Conservation (phyloP, 257 asterid genomes). For the Ligustrum vulgare region DNA sequence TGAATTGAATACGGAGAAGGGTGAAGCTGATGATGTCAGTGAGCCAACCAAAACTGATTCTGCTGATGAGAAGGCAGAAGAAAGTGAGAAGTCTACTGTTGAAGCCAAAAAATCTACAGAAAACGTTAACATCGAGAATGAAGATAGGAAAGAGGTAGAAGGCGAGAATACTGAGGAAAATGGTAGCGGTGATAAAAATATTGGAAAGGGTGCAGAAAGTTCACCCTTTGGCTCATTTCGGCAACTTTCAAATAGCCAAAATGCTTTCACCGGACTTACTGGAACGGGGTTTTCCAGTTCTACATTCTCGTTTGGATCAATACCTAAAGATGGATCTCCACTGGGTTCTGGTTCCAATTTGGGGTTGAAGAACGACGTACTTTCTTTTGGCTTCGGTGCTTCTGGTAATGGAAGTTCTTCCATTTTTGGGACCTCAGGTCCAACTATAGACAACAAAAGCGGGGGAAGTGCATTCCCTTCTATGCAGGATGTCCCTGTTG, state of each 20-base stretch:
- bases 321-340: constrained; percentile 41
- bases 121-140: constrained; percentile 32
- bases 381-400: constrained; percentile 48
- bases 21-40: constrained; percentile 16
- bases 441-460: constrained; percentile 32
- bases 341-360: too few species aligned
- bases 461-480: constrained; percentile 52
- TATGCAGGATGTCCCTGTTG: constrained; percentile 59
- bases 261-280: constrained; percentile 84
- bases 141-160: constrained; percentile 31
- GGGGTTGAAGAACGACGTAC: constrained; percentile 27
- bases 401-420: constrained; percentile 37
- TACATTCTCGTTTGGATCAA: constrained; percentile 75
- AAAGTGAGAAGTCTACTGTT: constrained; percentile 24
- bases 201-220: constrained; percentile 48
- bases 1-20: constrained; percentile 31
- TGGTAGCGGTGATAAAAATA: constrained; percentile 32
- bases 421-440: constrained; percentile 35
- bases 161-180: constrained; percentile 36
- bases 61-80: constrained; percentile 37
- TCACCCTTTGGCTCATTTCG: constrained; percentile 73
- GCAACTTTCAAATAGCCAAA: constrained; percentile 74
- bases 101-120: constrained; percentile 33
- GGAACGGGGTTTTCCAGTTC: constrained; percentile 84
- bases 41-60: constrained; percentile 17